Evolutionary conservation across 2,329 filamentous ascomycete species (phyloP), one percentile per base, ranked within the genome.

Genomic region (Rhynchosporium secalis): DNA sequence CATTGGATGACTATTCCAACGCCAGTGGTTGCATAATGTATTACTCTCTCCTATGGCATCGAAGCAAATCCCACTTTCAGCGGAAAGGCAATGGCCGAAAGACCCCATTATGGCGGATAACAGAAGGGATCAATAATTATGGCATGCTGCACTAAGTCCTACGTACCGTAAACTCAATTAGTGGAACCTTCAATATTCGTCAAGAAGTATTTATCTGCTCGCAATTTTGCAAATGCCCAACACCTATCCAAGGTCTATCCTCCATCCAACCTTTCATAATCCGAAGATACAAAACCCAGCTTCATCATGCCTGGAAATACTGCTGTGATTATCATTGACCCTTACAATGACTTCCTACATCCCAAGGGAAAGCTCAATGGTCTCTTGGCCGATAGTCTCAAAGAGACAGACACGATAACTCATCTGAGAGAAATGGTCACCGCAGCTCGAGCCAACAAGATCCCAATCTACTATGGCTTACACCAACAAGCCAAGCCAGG

Each of bases 381-480:
- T 13, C 38, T 72, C 9, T 57, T 75, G 9, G 61, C 70, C 9
- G 68, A 69, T 45, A 69, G 69, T 31, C 65, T 73, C 48, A 69
- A 70, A 28, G 67, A 70, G n/a, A 73, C 67, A 8, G 61, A 71
- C 28, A 69, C 71, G 33, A 61, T 75, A 33, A 56, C 58, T 1
- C 69, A 75, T 57, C 64, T 75, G 1, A 63, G 69, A 29, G 62
- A 68, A 6, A 59, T 75, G 4, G 66, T 74, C 12, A 41, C 55
- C 4, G 65, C 64, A 2, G 73, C 72, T 2, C 65, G 69, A 29
- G 56, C 56, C 1, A 58, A 62, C 20, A 67, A 67, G 6, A 73
- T 76, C 15, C 72, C 74, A 0, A 70, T 76, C 61, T 76, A 70
- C 62, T 76, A 76, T 43, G 71, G 70, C n/a, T 65, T 76, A 12